A percentile compares a stretch with the other conserved stretches of the same genome.
Conservation (phyloP, 225 moss, liverwort and hornwort species). For the Marchantia paleacea region DNA sequence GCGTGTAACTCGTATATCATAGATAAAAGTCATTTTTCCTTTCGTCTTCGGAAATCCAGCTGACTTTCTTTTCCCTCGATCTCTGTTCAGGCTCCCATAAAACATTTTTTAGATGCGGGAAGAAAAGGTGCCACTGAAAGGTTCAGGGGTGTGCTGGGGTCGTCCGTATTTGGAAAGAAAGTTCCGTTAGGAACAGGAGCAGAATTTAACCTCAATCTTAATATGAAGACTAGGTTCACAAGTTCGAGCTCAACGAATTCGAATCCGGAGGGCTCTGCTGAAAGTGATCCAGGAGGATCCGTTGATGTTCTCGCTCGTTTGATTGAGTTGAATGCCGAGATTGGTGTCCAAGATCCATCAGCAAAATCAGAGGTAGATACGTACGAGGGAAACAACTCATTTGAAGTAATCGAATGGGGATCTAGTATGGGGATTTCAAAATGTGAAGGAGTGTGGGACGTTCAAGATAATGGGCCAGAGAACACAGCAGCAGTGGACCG, state of each 20-base stretch:
- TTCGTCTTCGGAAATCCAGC: neutral
- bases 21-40: neutral
- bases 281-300: neutral
- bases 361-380: neutral
- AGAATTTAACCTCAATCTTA: constrained; percentile 50
- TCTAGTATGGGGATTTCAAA: neutral
- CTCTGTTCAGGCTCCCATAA: constrained; percentile 65
- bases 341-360: neutral
- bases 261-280: neutral
- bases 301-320: neutral
- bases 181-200: constrained; percentile 74
- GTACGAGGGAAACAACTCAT: neutral
- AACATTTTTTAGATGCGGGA: constrained; percentile 76
- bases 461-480: neutral
- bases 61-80: neutral
- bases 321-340: neutral
- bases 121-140: constrained; percentile 61
- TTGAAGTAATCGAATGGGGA: neutral
- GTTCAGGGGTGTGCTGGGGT: constrained; percentile 64
- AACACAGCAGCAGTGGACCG: no score
- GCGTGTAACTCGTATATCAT: neutral
- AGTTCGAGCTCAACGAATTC: neutral
- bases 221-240: neutral
- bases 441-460: neutral
- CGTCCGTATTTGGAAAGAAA: constrained; percentile 79